Evolutionary conservation across 2,329 filamentous ascomycete species (phyloP), one percentile per base, ranked within the genome.

Genomic region (Ampelomyces quisqualis): DNA sequence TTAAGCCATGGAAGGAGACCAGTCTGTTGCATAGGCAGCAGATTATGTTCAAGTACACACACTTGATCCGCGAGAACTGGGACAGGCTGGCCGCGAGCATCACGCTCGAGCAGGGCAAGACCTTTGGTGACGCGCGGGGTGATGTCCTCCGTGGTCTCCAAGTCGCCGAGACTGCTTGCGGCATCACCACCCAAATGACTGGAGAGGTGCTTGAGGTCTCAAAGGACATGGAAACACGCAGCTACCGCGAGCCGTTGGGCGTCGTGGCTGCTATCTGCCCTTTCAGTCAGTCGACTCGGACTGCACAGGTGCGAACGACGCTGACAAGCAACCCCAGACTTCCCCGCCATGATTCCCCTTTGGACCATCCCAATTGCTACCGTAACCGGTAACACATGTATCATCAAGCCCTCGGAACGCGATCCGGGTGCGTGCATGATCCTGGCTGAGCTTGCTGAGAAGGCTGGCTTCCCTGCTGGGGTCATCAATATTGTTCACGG

Each of bases 341-440:
- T 93, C 73, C 88, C 88, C 29, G 88, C 88, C 57, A 94, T 94
- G 88, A 93, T 94, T 67, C 88, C 88, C 3, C 77, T 94, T n/a
- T 94, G 88, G 88, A 89, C 81, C 47, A 90, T 94, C 48, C 88
- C 88, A 26, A 86, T 93, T 57, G 88, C 88, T 32, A 88, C 87
- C 29, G 80, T 90, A 19, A 89, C 86, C 13, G 88, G 88, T 37
- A 94, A 94, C 75, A 90, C 86, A 10, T 75, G 90, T 43, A 81
- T 94, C 55, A 76, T 94, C 57, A 94, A 94, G 78, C 88, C 88
- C 7, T 91, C 88, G 1, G 88, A 94, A 74, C 82, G 88, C 43
- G 88, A 91, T 60, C 88, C 88, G 7, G 88, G 88, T 46, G 87
- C 87, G 7, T 82, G 84, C 60, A 90, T 93, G 85, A 91, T 93